Base-by-base conservation (phyloP, 2,329 filamentous ascomycete species). In the Monilinia aucupariae region DNA sequence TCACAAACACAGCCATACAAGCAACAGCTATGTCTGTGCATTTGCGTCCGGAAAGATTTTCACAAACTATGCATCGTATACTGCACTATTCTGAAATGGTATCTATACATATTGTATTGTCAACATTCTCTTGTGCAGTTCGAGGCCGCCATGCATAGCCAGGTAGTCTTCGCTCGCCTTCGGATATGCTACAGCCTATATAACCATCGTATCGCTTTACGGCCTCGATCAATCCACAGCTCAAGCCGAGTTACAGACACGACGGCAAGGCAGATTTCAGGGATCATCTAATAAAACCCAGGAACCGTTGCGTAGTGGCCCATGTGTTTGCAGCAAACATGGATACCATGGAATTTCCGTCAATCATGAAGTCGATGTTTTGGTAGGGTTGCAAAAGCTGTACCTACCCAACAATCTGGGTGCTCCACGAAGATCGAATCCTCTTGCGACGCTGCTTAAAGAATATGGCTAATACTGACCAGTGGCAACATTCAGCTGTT, bases 361-460 rank as follows among this genome's bases (percentile, higher is more conserved):
- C 58, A 60, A 60, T 60, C 34, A 39, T 59, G 4, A 43, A 22
- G 17, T 43, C 49, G 27, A 52, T 17, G 13, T 41, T 20, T 17
- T 22, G 52, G 32, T 27, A 15, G 25, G 58, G 34, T 34, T 52
- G 52, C 5, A 20, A 52, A 53, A 34, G 20, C 25, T 52, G 20
- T 60, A 60, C 39, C 58, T 60, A 60, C 39, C 58, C 58, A 60
- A 41, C 58, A 30, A 53, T 43, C 22, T 32, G 45, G 58, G 15
- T 50, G 45, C 43, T 51, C 45, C 10, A 22, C n/a, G 45, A 27
- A 51, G 45, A 59, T 59, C 56, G 30, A 37, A 49, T 39, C n/a
- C 27, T 53, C 15, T 53, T 60, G 48, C 34, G 30, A 17, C 15
- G 58, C 58, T n/a, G 58, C 58, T 60, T 53, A 1, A 41, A 60